Percentiles rank a stretch among this genome's conserved stretches.
These are phyloP conservation scores for Nicotiana attenuata DNA, from an alignment of 257 asterid species.

Conservation along the genomic window DNA sequence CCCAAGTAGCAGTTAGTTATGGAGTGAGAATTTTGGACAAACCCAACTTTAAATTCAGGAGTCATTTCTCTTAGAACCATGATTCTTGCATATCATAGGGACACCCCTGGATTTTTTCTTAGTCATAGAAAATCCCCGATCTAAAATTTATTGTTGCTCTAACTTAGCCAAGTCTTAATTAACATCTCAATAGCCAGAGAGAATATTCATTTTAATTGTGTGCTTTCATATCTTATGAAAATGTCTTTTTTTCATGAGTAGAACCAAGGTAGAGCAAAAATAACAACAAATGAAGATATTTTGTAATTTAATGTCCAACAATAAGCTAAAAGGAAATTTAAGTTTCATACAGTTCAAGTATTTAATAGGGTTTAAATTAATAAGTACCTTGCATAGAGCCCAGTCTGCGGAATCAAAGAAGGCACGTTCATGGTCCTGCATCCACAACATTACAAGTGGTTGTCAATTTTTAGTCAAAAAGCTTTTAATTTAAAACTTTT, in stretches of 20 bases:
- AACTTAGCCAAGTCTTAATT: too few species aligned
- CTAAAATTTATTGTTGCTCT: too few species aligned
- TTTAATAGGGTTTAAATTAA: background rate
- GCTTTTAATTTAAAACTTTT: background rate
- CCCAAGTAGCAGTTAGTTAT: too few species aligned
- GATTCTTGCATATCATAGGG: too few species aligned
- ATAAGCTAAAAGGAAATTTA: background rate
- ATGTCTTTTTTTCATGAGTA: background rate
- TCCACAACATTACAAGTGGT: background rate
- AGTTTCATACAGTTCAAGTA: background rate
- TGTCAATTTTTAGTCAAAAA: background rate
- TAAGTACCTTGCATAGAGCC: conserved; percentile 69
- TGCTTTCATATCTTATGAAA: background rate
- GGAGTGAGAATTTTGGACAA: too few species aligned
- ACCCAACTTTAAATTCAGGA: too few species aligned
- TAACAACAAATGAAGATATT: background rate
- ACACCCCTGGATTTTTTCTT: too few species aligned
- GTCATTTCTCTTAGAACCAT: too few species aligned
- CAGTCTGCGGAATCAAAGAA: conserved; percentile 93
- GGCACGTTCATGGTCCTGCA: conserved; percentile 72
- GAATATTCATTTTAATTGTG: background rate
- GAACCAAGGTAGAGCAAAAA: background rate
- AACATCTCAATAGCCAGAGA: too few species aligned
- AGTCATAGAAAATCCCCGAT: too few species aligned
- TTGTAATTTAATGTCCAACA: background rate